Conservation (phyloP, 331 rosid species). For the Stylosanthes scabra region DNA sequence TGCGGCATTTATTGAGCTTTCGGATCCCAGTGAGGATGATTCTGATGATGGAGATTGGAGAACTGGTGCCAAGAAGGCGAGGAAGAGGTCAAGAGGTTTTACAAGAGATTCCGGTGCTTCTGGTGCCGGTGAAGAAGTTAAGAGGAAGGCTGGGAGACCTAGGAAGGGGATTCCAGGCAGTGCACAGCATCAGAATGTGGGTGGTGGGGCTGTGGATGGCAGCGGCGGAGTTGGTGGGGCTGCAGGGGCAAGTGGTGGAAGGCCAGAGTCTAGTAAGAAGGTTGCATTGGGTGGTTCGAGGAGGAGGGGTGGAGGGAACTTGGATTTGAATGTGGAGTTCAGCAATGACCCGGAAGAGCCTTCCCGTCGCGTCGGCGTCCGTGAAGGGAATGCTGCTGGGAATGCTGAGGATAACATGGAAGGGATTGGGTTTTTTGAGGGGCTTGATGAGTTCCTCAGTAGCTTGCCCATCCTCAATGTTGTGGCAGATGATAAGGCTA, state of each 20-base stretch:
- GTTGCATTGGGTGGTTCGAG: conserved; percentile 43
- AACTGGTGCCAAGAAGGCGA: conserved; percentile 21
- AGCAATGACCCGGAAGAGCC: conserved; percentile 85
- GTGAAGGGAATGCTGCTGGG: conserved; percentile 53
- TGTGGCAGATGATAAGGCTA: conserved; percentile 81
- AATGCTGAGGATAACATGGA: conserved; percentile 73
- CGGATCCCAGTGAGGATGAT: conserved; percentile 74
- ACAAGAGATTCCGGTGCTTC: conserved; percentile 22
- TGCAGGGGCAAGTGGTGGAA: conserved; percentile 33
- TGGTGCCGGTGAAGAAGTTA: conserved; percentile 20
- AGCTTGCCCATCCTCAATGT: conserved; percentile 83
- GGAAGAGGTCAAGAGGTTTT: conserved; percentile 43
- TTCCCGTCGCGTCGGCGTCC: conserved; percentile 45
- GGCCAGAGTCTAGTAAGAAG: conserved; percentile 48
- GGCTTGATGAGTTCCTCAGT: conserved; percentile 85
- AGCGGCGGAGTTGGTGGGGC: conserved; percentile 17
- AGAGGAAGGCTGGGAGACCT: conserved; percentile 45
- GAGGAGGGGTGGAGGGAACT: conserved; percentile 65
- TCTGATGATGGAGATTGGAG: conserved; percentile 86
- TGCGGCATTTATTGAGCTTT: conserved; percentile 56
- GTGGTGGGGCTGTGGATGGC: conserved; percentile 47
- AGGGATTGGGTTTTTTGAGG: conserved; percentile 81
- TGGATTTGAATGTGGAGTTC: conserved; percentile 93
- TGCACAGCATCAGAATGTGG: conserved; percentile 42
- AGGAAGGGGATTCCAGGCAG: conserved; percentile 44